Evolutionary conservation across 352 stramenopile species (phyloP), one percentile per base, ranked within the genome.

Genomic region (Plasmopara viticola): DNA sequence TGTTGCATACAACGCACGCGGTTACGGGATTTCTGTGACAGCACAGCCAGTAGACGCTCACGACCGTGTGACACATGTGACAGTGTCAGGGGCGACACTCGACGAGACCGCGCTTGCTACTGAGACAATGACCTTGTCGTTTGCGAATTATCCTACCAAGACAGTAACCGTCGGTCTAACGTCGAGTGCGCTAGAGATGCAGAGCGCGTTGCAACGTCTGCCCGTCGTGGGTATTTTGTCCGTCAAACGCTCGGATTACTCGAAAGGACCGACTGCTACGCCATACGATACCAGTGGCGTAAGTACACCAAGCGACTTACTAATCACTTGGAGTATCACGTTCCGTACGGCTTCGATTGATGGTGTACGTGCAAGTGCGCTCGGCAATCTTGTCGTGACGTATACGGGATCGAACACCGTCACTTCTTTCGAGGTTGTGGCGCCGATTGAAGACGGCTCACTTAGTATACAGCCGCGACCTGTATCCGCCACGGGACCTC

Each of bases 301-400:
- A 6, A 61, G 66, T 31, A 85, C 72, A 1, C 51, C 52, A 1
- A 56, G 35, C 1, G 53, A 67, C 4, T 80, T 88, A 14, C 53
- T 67, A 7, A 29, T 92, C n/a, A 60, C 74, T 33, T 95, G 78
- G 78, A 85, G 66, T 14, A 87, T 95, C 33, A 93, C 79, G 7
- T 95, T 94, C 56, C 57, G 58, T n/a, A 64, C 61, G 0, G 30
- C 61, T 10, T 86, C 77, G 0, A 51, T 65, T 6, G 76, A 86
- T 40, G 67, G 72, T 0, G 46, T 89, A 8, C 61, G 58, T 18
- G 78, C 74, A 33, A 83, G 70, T 41, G 43, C 64, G 33, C 72
- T 83, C 10, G 86, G 83, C 0, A 42, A 48, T 0, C 59, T 91
- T 0, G 28, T 47, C 7, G 60, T 68, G 1, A 61, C 68, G 0